Conservation (phyloP, 768 basidiomycete genomes). For the Phaffia australis region DNA sequence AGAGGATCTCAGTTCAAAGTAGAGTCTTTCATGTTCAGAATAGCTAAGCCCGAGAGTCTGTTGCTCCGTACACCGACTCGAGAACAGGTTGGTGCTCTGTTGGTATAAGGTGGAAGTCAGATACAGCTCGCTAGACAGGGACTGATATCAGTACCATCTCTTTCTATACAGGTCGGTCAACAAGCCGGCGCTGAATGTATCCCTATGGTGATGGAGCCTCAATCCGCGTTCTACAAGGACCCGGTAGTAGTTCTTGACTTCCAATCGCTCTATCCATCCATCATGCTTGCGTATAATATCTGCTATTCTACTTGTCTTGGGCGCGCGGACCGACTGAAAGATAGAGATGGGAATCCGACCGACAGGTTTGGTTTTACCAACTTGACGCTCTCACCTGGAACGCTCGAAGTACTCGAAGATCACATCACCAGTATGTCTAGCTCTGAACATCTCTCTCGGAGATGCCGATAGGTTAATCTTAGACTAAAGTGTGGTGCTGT, state of each 20-base stretch:
- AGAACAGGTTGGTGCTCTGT: slow-evolving; percentile 52
- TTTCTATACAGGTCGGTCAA: slow-evolving; percentile 62
- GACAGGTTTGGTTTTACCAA: slow-evolving; percentile 71
- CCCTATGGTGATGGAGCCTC: slow-evolving; percentile 89
- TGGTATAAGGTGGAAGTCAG: neutral
- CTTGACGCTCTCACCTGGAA: slow-evolving; percentile 54
- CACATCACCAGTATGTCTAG: slow-evolving; percentile 58
- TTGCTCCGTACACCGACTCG: slow-evolving; percentile 82
- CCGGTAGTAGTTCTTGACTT: slow-evolving; percentile 92
- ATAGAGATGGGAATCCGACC: slow-evolving; percentile 43
- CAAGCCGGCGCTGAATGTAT: slow-evolving; percentile 90
- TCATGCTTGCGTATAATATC: slow-evolving; percentile 93
- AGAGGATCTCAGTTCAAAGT: slow-evolving; percentile 98
- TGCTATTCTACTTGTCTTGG: slow-evolving; percentile 95
- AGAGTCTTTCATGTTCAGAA: slow-evolving; percentile 95
- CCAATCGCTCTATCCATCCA: slow-evolving; percentile 87
- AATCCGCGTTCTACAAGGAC: slow-evolving; percentile 82
- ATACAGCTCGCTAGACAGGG: no score
- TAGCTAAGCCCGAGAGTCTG: slow-evolving; percentile 89
- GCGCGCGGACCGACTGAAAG: slow-evolving; percentile 73
- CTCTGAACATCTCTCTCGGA: neutral
- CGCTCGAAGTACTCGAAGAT: slow-evolving; percentile 58
- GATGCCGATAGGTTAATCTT: neutral
- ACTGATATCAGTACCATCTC: neutral
- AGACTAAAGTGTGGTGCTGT: no score